phyloP scores from a whole-genome alignment of 148 eudicot species.

The Amaranthus palmeri region DNA sequence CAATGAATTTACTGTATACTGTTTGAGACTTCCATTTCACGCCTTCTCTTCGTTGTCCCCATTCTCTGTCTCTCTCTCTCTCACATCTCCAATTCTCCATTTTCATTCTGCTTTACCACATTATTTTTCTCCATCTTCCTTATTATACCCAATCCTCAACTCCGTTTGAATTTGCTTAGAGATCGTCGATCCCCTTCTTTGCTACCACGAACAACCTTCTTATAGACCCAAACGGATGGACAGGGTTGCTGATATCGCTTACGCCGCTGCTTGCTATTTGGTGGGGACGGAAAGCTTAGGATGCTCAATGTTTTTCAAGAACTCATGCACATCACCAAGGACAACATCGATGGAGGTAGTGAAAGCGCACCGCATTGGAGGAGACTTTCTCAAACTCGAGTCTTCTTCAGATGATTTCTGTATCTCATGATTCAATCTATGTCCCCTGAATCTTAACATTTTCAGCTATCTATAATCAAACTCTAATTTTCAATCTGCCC shows the following conservation, averaged over 20 bases:
- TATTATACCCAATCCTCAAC: too few relatives aligned
- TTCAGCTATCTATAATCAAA: too few relatives aligned
- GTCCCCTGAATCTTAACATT: constrained; percentile 50
- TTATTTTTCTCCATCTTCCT: too few relatives aligned
- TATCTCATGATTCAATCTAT: constrained; percentile 81
- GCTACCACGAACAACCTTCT: constrained; percentile 67
- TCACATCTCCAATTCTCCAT: too few relatives aligned
- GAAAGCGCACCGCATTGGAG: constrained; percentile 51
- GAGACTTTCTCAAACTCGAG: constrained; percentile 87
- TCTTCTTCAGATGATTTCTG: constrained; percentile 85
- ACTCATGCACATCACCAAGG: constrained; percentile 44
- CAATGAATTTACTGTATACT: too few relatives aligned
- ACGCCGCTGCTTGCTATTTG: constrained; percentile 74
- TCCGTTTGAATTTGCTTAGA: too few relatives aligned
- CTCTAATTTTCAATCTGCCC: too few relatives aligned
- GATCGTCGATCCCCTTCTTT: constrained; percentile 62
- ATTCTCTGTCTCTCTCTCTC: too few relatives aligned
- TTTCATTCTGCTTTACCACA: too few relatives aligned
- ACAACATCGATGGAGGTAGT: constrained; percentile 46
- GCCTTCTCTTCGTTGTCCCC: too few relatives aligned
- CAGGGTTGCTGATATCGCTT: constrained; percentile 62
- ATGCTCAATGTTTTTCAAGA: constrained; percentile 69
- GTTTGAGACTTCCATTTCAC: too few relatives aligned
- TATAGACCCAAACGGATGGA: constrained; percentile 58
- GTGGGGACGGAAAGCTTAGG: constrained; percentile 56